phyloP scores from a whole-genome alignment of 768 basidiomycete species.

The Cystofilobasidium macerans region DNA sequence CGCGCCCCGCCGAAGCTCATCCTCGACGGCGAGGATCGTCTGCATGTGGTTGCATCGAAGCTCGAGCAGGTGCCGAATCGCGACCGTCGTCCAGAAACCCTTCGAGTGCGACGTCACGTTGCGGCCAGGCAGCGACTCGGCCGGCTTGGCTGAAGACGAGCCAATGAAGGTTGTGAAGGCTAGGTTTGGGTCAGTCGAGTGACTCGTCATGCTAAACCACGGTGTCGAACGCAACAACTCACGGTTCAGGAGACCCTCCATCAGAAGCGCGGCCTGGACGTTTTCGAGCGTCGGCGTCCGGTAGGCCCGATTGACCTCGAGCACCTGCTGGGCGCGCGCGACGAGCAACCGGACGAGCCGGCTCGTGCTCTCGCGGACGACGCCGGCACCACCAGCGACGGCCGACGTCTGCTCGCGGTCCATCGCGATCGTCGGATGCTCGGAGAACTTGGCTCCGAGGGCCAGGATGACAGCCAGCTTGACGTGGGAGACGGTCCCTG shows the following conservation, averaged over 20 bases:
- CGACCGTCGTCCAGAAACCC: conserved; percentile 70
- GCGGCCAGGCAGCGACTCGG: conserved; percentile 1
- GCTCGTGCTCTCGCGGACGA: conserved; percentile 50
- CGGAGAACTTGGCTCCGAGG: conserved; percentile 61
- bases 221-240: conserved; percentile 40
- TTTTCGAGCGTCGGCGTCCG: conserved; percentile 67
- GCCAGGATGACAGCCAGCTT: conserved; percentile 77
- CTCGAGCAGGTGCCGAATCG: conserved; percentile 66
- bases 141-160: background rate
- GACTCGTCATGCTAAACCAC: background rate
- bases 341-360: conserved; percentile 64
- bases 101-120: conserved; percentile 52
- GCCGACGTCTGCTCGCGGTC: conserved; percentile 50
- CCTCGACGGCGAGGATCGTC: conserved; percentile 27
- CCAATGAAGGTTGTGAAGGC: no score
- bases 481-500: background rate
- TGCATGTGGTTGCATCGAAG: conserved; percentile 46
- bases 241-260: conserved; percentile 59
- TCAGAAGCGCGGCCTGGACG: conserved; percentile 65
- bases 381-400: conserved; percentile 35
- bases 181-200: background rate
- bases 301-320: conserved; percentile 77
- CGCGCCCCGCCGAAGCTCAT: conserved; percentile 27
- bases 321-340: conserved; percentile 69
- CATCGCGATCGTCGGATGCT: conserved; percentile 68